Conservation (phyloP, 1,139 yeast genomes). For the Sugiyamaella novakii region DNA sequence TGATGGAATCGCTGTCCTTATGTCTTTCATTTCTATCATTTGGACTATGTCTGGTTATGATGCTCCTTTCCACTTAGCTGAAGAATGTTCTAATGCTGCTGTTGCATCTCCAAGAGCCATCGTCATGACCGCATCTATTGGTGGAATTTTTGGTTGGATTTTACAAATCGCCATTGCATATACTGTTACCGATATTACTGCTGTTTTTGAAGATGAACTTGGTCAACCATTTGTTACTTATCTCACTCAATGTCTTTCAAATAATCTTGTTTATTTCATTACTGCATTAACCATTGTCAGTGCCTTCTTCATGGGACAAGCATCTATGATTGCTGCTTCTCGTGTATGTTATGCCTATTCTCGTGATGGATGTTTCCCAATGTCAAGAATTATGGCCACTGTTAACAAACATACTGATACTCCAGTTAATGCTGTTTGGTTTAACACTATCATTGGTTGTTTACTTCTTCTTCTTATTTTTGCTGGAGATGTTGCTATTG, state of each 20-base stretch:
- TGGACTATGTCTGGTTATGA: conserved; percentile 83
- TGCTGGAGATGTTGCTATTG: conserved; percentile 69
- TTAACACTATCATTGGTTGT: conserved; percentile 60
- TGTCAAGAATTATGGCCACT: conserved; percentile 54
- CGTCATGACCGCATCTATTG: conserved; percentile 61
- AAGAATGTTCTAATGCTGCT: conserved; percentile 69
- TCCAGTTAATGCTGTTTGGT: conserved; percentile 71
- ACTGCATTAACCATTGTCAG: conserved; percentile 62
- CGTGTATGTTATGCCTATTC: conserved; percentile 71
- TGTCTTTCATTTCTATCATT: conserved; percentile 65
- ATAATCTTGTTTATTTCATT: conserved; percentile 53
- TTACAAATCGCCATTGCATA: conserved; percentile 68
- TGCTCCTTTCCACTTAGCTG: conserved; percentile 72
- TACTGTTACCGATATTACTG: conserved; percentile 57
- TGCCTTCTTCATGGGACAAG: conserved; percentile 67
- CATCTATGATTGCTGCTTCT: conserved; percentile 72
- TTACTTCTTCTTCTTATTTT: conserved; percentile 60
- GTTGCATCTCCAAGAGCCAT: conserved; percentile 68
- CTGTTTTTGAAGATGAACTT: conserved; percentile 54
- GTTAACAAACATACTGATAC: conserved; percentile 61
- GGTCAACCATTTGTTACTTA: conserved; percentile 70
- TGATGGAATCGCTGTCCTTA: conserved; percentile 60
- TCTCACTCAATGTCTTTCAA: conserved; percentile 54
- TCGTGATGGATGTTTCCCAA: conserved; percentile 70
- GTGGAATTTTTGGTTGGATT: conserved; percentile 64